Evolutionary conservation across 108 stramenopile genomes (phyloP).

Genomic region (Nitzschia sp.): DNA sequence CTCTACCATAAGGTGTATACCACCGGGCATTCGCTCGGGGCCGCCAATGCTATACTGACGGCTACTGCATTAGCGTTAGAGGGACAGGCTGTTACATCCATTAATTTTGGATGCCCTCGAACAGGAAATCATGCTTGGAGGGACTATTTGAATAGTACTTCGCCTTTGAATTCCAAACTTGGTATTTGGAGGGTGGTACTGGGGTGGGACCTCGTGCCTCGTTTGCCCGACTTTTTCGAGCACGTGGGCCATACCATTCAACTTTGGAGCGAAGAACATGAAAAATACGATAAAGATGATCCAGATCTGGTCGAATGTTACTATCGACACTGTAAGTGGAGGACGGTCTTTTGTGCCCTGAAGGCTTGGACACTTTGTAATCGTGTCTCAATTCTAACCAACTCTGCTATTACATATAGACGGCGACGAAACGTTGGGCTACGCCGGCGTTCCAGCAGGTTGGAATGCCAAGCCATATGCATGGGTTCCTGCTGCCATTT

Average conservation of each 20-base stretch:
- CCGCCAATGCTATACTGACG: constrained; percentile 70
- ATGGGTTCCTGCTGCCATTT: constrained; percentile 60
- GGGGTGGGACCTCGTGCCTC: constrained; percentile 76
- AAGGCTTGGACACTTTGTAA: not conserved
- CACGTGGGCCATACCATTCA: constrained; percentile 88
- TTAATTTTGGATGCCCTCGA: constrained; percentile 86
- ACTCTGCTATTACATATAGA: too few relatives aligned
- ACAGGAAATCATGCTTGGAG: constrained; percentile 67
- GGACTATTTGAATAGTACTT: constrained; percentile 47
- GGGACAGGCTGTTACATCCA: constrained; percentile 16
- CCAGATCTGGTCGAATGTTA: constrained; percentile 22
- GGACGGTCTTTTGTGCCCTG: too few relatives aligned
- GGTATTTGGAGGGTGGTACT: constrained; percentile 58
- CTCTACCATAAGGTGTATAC: constrained; percentile 47
- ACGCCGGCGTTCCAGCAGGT: constrained; percentile 62
- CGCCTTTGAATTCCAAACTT: constrained; percentile 33
- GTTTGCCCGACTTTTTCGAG: constrained; percentile 71
- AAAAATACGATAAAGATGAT: constrained; percentile 17
- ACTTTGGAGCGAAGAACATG: constrained; percentile 41
- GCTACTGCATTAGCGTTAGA: constrained; percentile 57
- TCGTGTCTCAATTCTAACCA: constrained; percentile 25
- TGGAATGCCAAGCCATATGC: constrained; percentile 67
- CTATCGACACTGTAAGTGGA: constrained; percentile 35
- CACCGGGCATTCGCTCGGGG: constrained; percentile 83
- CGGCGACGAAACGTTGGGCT: constrained; percentile 48